Conservation (phyloP, 257 asterid genomes). For the Marsdenia floribunda region DNA sequence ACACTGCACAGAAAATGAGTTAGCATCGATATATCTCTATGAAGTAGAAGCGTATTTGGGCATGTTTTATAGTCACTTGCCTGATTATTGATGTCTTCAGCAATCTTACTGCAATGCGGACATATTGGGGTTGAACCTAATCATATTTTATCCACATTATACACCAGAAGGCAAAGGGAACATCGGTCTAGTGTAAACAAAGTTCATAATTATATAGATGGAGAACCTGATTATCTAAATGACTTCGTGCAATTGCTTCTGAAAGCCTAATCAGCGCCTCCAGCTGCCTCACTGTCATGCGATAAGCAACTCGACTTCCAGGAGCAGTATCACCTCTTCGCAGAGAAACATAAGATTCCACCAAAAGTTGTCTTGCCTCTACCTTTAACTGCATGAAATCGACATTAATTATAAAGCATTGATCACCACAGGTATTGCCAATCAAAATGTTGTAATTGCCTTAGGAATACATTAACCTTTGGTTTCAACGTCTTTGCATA, state of each 20-base stretch:
- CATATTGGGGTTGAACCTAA: conserved; percentile 74
- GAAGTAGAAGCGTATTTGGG: neutral
- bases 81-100: conserved; percentile 86
- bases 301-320: conserved; percentile 96
- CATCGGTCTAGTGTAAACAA: neutral
- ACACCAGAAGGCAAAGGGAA: conserved; percentile 16
- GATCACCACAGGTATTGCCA: neutral
- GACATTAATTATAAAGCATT: conserved; percentile 16
- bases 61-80: conserved; percentile 32
- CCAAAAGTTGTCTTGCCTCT: conserved; percentile 76
- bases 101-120: conserved; percentile 67
- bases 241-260: conserved; percentile 92
- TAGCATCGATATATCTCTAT: conserved; percentile 1
- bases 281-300: conserved; percentile 96
- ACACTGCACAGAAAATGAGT: conserved; percentile 52
- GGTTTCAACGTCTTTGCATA: conserved; percentile 92
- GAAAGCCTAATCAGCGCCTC: conserved; percentile 95
- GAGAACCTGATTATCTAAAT: conserved; percentile 68
- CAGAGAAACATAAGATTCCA: conserved; percentile 84
- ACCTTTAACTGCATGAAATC: conserved; percentile 51
- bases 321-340: conserved; percentile 91
- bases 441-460: neutral
- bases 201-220: conserved; percentile 2
- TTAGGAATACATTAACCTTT: conserved; percentile 40
- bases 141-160: conserved; percentile 5